A percentile compares a stretch with the other conserved stretches of the same genome.
phyloP scores from a whole-genome alignment of 352 stramenopile genomes.

The Globisporangium canariense region DNA sequence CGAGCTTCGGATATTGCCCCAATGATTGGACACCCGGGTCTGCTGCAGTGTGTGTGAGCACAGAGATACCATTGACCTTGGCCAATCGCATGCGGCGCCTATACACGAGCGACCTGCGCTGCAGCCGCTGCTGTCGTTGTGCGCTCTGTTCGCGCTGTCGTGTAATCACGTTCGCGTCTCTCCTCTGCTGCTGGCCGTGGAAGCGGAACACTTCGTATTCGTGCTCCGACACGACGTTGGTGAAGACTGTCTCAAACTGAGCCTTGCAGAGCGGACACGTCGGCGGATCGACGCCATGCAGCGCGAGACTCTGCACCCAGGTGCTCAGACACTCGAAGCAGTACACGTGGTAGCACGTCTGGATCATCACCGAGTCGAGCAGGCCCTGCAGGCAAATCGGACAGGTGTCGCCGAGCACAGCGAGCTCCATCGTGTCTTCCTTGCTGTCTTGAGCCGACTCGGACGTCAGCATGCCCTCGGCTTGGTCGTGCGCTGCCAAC shows the following conservation, averaged over 20 bases:
- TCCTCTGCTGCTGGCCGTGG: conserved; percentile 21
- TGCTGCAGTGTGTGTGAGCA: conserved; percentile 5
- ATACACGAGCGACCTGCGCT: conserved; percentile 60
- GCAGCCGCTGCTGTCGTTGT: conserved; percentile 9
- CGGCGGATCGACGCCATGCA: conserved; percentile 46
- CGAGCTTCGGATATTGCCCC: conserved; percentile 28
- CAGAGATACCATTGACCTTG: conserved; percentile 35
- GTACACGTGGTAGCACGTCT: conserved; percentile 66
- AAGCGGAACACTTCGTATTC: conserved; percentile 61
- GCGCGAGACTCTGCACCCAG: conserved; percentile 53
- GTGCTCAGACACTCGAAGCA: conserved; percentile 64
- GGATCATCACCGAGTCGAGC: conserved; percentile 55
- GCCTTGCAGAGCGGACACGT: conserved; percentile 75
- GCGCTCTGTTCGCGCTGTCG: conserved; percentile 19
- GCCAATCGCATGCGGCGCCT: conserved; percentile 43
- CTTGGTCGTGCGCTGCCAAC: conserved; percentile 16
- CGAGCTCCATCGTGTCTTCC: conserved; percentile 31
- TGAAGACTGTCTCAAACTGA: conserved; percentile 50
- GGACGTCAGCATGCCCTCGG: conserved; percentile 8
- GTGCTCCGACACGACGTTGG: conserved; percentile 60
- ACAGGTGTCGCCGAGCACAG: conserved; percentile 63
- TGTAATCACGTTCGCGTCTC: conserved; percentile 12
- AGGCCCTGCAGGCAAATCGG: conserved; percentile 67
- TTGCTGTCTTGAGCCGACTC: conserved; percentile 18
- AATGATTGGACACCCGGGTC: background rate